Base-by-base conservation (phyloP, 345 rosid genomes). In the Geranium rotundifolium region DNA sequence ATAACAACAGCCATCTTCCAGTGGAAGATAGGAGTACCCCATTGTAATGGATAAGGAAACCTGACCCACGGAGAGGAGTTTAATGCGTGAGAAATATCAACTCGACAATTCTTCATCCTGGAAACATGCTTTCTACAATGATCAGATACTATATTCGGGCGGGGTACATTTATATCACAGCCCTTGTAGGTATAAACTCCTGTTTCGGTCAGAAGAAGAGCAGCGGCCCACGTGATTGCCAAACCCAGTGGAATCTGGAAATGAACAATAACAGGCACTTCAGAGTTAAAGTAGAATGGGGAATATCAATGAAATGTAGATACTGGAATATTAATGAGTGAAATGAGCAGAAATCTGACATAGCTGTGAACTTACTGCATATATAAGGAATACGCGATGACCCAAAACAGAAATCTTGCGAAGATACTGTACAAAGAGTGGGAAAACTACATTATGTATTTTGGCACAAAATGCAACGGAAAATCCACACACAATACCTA, bases 1-100 rank as follows among this genome's bases (percentile, higher is more conserved):
- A 93, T 89, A 59, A 90, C 90, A 34, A 90, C 56, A 65, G 97
- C 88, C 97, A 87, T 79, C 77, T 93, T 87, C 97, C 97, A 90
- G 66, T 68, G 73, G 71, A 93, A 86, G 63, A 89, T 79, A 17
- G 99, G 99, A 67, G 90, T 82, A 62, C 99, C 99, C 99, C 99
- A 93, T 70, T 93, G 97, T 67, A 93, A 72, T 19, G 99, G 99
- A 72, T 87, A 93, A 65, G 97, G 99, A 78, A 93, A 85, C 74
- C 99, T 85, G 72, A 92, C 89, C 96, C 96, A 89, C 34, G 98
- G 96, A 56, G 96, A 84, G 46, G 87, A 81, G 71, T 69, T 83
- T 68, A 92, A 72, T n/a, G 88, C 93, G 59, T 87, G 88, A 63
- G 91, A 89, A 61, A 91, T 85, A 75, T 89, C 92, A 61, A 89